Evolutionary conservation across 2,329 filamentous ascomycete species (phyloP), one percentile per base, ranked within the genome.

Genomic region (Canariomyces notabilis): DNA sequence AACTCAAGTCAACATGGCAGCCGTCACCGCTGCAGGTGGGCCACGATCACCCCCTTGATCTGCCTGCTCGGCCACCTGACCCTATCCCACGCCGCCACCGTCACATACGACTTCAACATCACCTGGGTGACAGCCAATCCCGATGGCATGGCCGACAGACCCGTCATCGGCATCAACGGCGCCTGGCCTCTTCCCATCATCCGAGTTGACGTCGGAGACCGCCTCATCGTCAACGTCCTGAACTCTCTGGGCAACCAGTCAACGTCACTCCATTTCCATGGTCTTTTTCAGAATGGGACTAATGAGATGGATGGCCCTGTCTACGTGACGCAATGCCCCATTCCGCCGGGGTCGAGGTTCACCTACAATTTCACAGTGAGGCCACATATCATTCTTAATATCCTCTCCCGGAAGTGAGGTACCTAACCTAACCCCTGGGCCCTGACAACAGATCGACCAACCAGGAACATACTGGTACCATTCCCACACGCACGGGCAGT

Each of bases 391-490:
- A n/a, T n/a, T n/a, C n/a, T n/a, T n/a, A n/a, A n/a, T n/a, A n/a
- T n/a, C n/a, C n/a, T n/a, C n/a, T n/a, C n/a, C n/a, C n/a, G n/a
- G n/a, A n/a, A n/a, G n/a, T n/a, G n/a, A n/a, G n/a, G n/a, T n/a
- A n/a, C n/a, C n/a, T n/a, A n/a, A n/a, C n/a, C n/a, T n/a, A n/a
- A n/a, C n/a, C n/a, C n/a, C n/a, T n/a, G n/a, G n/a, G n/a, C n/a
- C n/a, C n/a, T n/a, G n/a, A n/a, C n/a, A n/a, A n/a, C 51, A 75
- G 83, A 63, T 75, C 44, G 60, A 79, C 39, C 83, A 87, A 67
- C 74, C 82, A 0, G 86, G 85, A 21, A 87, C 84, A 1, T 89
- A 87, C 64, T 89, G 85, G 86, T 90, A 89, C 55, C 84, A 88
- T 61, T 84, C 80, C 4, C 84, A 88, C 59, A 73, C 74, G 18